Evolutionary conservation across 805 yeast species (phyloP), one percentile per base, ranked within the genome.

Genomic region (Maudiozyma turicensis): DNA sequence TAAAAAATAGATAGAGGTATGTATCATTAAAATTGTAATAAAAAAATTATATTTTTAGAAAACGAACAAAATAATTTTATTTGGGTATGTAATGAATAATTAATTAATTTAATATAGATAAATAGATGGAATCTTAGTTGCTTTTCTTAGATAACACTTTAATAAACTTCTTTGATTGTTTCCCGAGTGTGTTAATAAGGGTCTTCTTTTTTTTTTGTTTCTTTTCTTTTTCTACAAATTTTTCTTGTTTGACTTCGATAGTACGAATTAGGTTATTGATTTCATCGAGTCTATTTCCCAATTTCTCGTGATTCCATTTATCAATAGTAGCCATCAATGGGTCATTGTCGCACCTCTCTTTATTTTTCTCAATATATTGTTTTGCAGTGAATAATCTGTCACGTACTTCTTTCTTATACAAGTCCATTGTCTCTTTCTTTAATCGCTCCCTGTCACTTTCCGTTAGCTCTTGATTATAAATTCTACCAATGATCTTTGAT

Each of bases 391-490:
- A 26, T 11, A 50, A 10, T 31, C 51, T 40, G 6, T 37, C 40
- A 10, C 32, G 9, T 3, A 29, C 29, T 8, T 40, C 20, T 3
- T n/a, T 40, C 1, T 33, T 31, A 43, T 44, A 35, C 8, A 15
- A 26, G n/a, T 31, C 40, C 13, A 29, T 33, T 3, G 54, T 51
- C 41, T 52, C 55, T 20, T n/a, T 10, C 20, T 50, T 46, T 11
- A 50, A 28, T 32, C 15, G 30, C 4, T 29, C 10, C 15, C 39
- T 41, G 11, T 50, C 54, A 5, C 32, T 28, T 13, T 26, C 48
- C 13, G 45, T 39, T 37, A 48, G 38, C 28, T 48, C 54, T 15
- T 49, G 29, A 10, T 48, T 42, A 43, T 49, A 49, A 10, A 51
- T 11, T 8, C 50, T 40, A 10, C 50, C 49, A 11, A 49, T 40